Percentiles rank a stretch among this genome's conserved stretches.
Conservation (phyloP, 1,139 yeast genomes). For the Geotrichum macrosporum region DNA sequence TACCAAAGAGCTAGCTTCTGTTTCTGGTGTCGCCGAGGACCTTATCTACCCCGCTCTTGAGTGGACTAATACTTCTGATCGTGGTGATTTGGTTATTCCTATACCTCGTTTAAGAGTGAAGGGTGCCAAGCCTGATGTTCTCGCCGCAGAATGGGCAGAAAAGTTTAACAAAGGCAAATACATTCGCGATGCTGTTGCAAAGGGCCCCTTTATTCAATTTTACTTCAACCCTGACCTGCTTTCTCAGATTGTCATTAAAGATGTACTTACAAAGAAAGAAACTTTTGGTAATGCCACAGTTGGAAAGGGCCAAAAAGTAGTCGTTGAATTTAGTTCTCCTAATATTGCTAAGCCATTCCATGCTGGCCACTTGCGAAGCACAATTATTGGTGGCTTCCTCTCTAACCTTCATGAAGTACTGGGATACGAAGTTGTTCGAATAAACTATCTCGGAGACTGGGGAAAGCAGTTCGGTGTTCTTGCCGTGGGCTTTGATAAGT, state of each 20-base stretch:
- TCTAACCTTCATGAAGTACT: constrained; percentile 82
- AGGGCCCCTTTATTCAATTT: constrained; percentile 90
- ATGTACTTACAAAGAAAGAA: constrained; percentile 55
- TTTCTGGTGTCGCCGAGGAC: constrained; percentile 66
- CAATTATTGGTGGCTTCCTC: constrained; percentile 97
- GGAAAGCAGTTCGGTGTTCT: constrained; percentile 97
- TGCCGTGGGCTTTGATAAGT: constrained; percentile 85
- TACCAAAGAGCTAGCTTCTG: constrained; percentile 65
- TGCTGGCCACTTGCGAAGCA: constrained; percentile 97
- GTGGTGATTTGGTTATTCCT: constrained; percentile 91
- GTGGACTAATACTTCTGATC: constrained; percentile 77
- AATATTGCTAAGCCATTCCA: constrained; percentile 99
- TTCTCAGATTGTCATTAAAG: constrained; percentile 65
- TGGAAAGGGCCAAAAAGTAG: constrained; percentile 66
- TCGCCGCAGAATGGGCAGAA: constrained; percentile 79
- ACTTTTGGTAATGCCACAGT: constrained; percentile 72
- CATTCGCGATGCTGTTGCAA: constrained; percentile 66
- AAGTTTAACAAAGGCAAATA: constrained; percentile 51
- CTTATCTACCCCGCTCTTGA: constrained; percentile 83
- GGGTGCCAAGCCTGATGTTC: constrained; percentile 76
- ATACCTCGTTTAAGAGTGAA: constrained; percentile 89
- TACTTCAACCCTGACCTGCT: constrained; percentile 66
- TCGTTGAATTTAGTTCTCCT: constrained; percentile 94
- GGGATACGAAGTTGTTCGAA: constrained; percentile 86
- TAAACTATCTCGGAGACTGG: constrained; percentile 98